These are phyloP conservation scores for Bipolaris bicolor DNA, from an alignment of 2,329 filamentous ascomycete species.

Conservation along the genomic window DNA sequence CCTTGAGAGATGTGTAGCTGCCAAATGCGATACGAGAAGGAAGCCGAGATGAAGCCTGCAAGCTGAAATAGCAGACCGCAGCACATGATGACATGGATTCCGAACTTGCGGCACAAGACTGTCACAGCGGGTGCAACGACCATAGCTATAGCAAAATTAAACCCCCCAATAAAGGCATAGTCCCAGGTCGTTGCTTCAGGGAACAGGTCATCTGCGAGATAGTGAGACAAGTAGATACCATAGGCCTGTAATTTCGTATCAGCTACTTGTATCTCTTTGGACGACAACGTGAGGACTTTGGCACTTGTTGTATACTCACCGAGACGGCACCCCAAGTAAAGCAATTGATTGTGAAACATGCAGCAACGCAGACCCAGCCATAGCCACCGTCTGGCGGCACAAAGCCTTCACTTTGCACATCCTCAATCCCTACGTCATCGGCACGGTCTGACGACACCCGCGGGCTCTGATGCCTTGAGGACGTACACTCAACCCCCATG, in stretches of 20 bases:
- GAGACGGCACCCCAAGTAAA: constrained; percentile 28
- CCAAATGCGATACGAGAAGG: constrained; percentile 48
- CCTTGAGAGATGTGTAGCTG: constrained; percentile 53
- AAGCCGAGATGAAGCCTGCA: constrained; percentile 46
- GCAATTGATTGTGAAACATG: constrained; percentile 16
- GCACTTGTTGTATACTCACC: constrained; percentile 3
- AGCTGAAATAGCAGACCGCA: constrained; percentile 44
- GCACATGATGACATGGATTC: constrained; percentile 39
- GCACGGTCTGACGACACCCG: too few species aligned
- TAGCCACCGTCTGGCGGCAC: constrained; percentile 24
- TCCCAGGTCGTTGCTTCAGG: constrained; percentile 44
- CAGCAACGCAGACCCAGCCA: constrained; percentile 25
- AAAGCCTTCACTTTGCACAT: too few species aligned
- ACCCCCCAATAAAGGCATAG: constrained; percentile 51
- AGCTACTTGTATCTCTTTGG: not conserved
- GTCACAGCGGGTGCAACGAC: constrained; percentile 46
- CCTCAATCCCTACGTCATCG: too few species aligned
- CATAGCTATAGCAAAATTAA: constrained; percentile 47
- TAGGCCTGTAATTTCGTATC: constrained; percentile 30
- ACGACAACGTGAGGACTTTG: not conserved
- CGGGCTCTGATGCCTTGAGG: too few species aligned
- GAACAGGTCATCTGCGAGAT: constrained; percentile 46
- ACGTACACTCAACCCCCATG: too few species aligned
- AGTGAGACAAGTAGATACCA: constrained; percentile 54
- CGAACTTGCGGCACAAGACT: constrained; percentile 30